Evolutionary conservation across 306 rosid species (phyloP), one percentile per base, ranked within the genome.

Genomic region (Hylodesmum podocarpum): DNA sequence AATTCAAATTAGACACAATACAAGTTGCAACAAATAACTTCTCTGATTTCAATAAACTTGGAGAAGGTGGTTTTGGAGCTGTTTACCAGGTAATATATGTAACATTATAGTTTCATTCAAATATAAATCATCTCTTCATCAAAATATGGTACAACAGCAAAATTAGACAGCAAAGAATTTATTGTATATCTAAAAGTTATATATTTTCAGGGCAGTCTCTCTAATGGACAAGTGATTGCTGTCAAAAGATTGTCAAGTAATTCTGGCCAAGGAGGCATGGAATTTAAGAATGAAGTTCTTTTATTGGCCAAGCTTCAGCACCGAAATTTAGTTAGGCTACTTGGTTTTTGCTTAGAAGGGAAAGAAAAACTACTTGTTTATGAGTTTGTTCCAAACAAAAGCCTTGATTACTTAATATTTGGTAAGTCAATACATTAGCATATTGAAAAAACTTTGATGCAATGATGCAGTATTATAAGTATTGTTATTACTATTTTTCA

Each of bases 231-330:
- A 73, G 53, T 14, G 5, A 34, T 85, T 51, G 90, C 86, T 0
- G 85, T 85, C 6, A 87, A 84, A 72, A 80, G 84, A 29, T 67
- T 89, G 13, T 82, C 66, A 53, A 16, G 2, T 12, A 9, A 37
- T 21, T 34, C 77, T 1, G 16, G 18, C 13, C 77, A 78, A 58
- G 72, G 82, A 58, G 71, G 34, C 13, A 1, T 24, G 4, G 88
- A 88, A 29, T 86, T 55, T 54, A 54, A 55, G 36, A 55, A 55
- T 12, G 63, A 55, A 55, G 63, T 55, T 0, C 8, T 55, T 55
- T 13, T 55, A 13, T 4, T 55, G 4, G 36, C 18, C 8, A 25
- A 54, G 8, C 62, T 54, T 11, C 62, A 54, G 1, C 62, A 54
- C 8, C 31, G 34, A 12, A 54, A 22, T 54, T 54, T 54, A 54